Conservation (phyloP, 176 grass and related monocot genomes). For the Oryza glumipatula region DNA sequence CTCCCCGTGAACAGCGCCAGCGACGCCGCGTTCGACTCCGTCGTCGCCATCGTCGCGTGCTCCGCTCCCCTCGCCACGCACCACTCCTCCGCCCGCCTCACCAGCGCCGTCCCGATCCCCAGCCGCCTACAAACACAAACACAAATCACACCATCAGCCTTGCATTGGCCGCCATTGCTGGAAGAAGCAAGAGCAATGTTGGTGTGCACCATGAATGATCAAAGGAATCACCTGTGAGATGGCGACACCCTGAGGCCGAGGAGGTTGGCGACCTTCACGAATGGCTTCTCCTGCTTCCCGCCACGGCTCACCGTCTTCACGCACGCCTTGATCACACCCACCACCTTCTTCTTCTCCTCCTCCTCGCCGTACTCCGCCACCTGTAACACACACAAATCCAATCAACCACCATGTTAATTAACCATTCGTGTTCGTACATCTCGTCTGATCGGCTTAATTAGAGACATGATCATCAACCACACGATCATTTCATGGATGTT, state of each 20-base stretch:
- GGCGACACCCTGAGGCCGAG: slow-evolving; percentile 77
- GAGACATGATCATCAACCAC: neutral
- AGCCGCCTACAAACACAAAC: slow-evolving; percentile 29
- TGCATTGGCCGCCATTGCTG: neutral
- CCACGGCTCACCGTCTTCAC: slow-evolving; percentile 54
- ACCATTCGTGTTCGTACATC: neutral
- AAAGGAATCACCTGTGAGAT: slow-evolving; percentile 42
- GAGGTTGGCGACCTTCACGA: slow-evolving; percentile 59
- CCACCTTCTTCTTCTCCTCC: slow-evolving; percentile 44
- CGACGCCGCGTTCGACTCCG: slow-evolving; percentile 59
- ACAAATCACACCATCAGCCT: neutral
- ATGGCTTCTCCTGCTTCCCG: slow-evolving; percentile 12
- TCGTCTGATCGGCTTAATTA: neutral
- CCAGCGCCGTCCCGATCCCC: slow-evolving; percentile 61
- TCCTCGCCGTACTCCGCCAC: slow-evolving; percentile 57
- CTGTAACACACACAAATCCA: slow-evolving; percentile 3
- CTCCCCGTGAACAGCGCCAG: slow-evolving; percentile 67
- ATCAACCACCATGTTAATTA: neutral
- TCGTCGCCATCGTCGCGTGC: slow-evolving; percentile 73
- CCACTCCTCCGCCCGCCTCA: slow-evolving; percentile 61
- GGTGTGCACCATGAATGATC: neutral
- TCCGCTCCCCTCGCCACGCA: slow-evolving; percentile 40
- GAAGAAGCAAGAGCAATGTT: slow-evolving; percentile 5
- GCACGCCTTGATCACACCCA: slow-evolving; percentile 66
- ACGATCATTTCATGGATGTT: no score